A percentile compares a stretch with the other conserved stretches of the same genome.
Conservation (phyloP, 2,329 filamentous ascomycete genomes). For the Fusarium sp. region DNA sequence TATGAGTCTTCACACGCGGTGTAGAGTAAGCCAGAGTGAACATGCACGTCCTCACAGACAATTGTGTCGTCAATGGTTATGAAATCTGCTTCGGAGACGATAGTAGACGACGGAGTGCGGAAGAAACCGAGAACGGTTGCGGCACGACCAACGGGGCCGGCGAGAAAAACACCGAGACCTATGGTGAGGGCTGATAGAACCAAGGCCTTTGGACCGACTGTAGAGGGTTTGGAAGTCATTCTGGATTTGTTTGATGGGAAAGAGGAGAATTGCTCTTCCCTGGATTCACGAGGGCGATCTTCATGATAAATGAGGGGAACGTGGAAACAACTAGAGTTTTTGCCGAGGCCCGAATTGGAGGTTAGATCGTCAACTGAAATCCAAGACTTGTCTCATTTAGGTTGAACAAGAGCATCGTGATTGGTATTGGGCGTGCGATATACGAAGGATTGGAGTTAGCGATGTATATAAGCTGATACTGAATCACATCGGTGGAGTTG, state of each 20-base stretch:
- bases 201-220: not conserved
- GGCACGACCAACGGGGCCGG: not conserved
- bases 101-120: constrained; percentile 35
- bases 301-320: constrained; percentile 3
- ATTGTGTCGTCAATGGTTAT: constrained; percentile 60
- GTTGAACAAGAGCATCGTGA: not conserved
- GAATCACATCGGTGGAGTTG: not conserved
- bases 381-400: not conserved
- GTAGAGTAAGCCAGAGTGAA: constrained; percentile 62
- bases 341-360: not conserved
- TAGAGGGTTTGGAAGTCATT: not conserved
- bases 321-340: not conserved
- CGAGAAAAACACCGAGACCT: not conserved
- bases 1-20: constrained; percentile 63
- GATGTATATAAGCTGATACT: not conserved
- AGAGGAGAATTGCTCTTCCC: not conserved
- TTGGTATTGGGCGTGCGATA: not conserved
- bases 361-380: not conserved
- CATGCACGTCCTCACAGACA: constrained; percentile 69
- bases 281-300: not conserved
- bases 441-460: not conserved
- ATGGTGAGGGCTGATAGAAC: not conserved
- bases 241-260: not conserved
- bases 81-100: constrained; percentile 40
- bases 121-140: constrained; percentile 42